Base-by-base conservation (phyloP, 306 rosid species). In the Cucumis cinereus region DNA sequence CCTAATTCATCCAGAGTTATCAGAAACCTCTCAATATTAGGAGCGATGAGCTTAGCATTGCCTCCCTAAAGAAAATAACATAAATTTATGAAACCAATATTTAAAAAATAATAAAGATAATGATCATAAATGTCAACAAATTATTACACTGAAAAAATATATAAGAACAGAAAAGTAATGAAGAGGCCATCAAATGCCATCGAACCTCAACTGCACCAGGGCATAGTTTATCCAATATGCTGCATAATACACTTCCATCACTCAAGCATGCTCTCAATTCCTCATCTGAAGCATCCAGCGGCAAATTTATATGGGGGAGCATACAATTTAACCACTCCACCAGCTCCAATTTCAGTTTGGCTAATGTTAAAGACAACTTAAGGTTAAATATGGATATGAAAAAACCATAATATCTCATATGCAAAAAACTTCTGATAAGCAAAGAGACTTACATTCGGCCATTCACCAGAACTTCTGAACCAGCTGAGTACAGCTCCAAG, bases 201-300 rank as follows among this genome's bases (percentile, higher is more conserved):
- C 87, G 87, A 78, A 81, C 78, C 83, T 89, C 88, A 78, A 89
- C 56, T 38, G 77, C 89, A 79, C 93, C 96, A 54, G 93, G 95
- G 77, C 89, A 79, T 77, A 91, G 82, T 80, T 81, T 87, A 69
- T 90, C 87, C 89, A 94, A 79, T 66, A 94, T 84, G 82, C 84
- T 78, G 83, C 97, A 94, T 41, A 91, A 83, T 66, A 89, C 80
- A 23, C 89, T 84, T 81, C 98, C 98, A 87, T 94, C 96, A 76
- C 76, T 79, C 86, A 94, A 81, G 82, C 86, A 87, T 28, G 43
- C 81, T 80, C 96, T 89, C 72, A 94, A 69, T 60, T 94, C 96
- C 81, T 90, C 95, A 83, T 80, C 90, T 9, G 98, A 86, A 81
- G 90, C 87, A 73, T 87, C 96, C 79, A 72, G 66, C 26, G 96